phyloP scores from a whole-genome alignment of 192 early-diverging fungal genomes.

The Chytriomyces sp. region DNA sequence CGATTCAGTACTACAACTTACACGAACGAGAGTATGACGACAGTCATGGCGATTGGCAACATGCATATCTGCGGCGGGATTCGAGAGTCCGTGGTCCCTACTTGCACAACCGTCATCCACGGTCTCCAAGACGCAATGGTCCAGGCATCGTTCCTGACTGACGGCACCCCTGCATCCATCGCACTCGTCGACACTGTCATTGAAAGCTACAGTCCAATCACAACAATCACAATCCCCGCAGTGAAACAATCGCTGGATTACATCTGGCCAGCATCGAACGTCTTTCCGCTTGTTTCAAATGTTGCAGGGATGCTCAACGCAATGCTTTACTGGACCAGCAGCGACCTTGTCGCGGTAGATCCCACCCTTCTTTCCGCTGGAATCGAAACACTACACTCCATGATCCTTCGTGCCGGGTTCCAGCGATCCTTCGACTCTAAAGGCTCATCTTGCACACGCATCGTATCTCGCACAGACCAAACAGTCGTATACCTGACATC shows the following conservation, averaged over 20 bases:
- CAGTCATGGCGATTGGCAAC: conserved; percentile 6
- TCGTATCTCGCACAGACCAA: conserved; percentile 20
- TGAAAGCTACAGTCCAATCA: background rate
- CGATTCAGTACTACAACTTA: background rate
- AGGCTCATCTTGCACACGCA: conserved; percentile 7
- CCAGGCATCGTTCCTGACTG: conserved; percentile 20
- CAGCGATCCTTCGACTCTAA: conserved; percentile 22
- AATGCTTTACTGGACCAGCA: conserved; percentile 27
- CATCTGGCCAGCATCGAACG: conserved; percentile 9
- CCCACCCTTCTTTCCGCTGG: conserved; percentile 25
- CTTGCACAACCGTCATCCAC: background rate
- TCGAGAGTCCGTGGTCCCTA: background rate
- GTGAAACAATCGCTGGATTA: conserved; percentile 1
- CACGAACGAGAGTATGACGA: background rate
- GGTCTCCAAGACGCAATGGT: conserved; percentile 7
- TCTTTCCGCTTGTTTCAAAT: conserved; percentile 12
- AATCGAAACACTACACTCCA: conserved; percentile 22
- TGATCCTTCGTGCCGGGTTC: conserved; percentile 28
- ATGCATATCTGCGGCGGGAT: conserved; percentile 27
- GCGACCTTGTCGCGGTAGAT: conserved; percentile 26
- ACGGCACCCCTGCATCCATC: conserved; percentile 33
- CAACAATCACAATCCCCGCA: background rate
- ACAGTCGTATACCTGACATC: conserved; percentile 17
- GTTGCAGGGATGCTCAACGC: conserved; percentile 32
- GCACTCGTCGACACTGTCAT: conserved; percentile 16